Evolutionary conservation across 176 grass and related monocot species (phyloP).

Genomic region (Eragrostis nindensis): DNA sequence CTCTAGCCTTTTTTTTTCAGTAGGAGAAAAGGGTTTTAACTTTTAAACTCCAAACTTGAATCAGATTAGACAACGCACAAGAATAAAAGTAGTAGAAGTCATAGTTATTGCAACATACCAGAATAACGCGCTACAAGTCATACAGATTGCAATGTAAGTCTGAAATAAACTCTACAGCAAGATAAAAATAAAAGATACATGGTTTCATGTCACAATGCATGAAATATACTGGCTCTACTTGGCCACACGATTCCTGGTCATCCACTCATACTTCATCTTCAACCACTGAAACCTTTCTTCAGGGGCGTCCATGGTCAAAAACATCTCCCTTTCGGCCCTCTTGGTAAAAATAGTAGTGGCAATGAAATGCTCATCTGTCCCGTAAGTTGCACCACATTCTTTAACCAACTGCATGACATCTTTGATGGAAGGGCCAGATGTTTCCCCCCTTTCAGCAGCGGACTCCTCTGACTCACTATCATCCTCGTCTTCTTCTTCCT

Average conservation of each 20-base stretch:
- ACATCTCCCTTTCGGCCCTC: not conserved
- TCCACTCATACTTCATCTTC: not conserved
- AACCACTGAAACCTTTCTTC: not conserved
- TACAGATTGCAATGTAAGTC: too few species aligned
- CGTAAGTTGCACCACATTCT: not conserved
- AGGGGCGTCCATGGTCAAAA: not conserved
- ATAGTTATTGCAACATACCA: too few species aligned
- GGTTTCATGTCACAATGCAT: not conserved
- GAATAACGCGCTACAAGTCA: too few species aligned
- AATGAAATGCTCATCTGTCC: not conserved
- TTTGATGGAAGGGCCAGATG: not conserved
- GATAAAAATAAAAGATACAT: too few species aligned
- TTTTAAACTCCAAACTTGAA: too few species aligned
- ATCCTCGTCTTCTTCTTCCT: not conserved
- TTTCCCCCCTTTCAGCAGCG: not conserved
- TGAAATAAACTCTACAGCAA: too few species aligned
- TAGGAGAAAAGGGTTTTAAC: too few species aligned
- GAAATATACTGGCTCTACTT: not conserved
- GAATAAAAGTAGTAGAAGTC: too few species aligned
- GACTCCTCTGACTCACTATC: not conserved
- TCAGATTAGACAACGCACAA: too few species aligned
- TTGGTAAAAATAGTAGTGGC: not conserved
- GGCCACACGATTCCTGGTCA: not conserved
- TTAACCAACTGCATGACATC: not conserved
- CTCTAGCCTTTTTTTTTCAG: too few species aligned